phyloP scores from a whole-genome alignment of 805 yeast genomes.

The Starmerella geochares region DNA sequence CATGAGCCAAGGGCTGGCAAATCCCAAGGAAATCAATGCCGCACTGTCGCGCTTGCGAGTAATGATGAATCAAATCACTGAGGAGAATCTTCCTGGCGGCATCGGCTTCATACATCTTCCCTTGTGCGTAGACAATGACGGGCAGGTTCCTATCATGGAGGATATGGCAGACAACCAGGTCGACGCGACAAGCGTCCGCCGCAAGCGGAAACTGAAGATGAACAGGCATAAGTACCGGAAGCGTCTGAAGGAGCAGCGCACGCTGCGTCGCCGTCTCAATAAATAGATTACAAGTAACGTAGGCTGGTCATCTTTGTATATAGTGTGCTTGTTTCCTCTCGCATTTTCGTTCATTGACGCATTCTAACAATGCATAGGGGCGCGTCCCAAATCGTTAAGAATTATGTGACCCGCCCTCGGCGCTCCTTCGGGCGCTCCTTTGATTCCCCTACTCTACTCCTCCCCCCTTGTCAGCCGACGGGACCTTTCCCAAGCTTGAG shows the following conservation, averaged over 20 bases:
- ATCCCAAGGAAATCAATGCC: conserved; percentile 4
- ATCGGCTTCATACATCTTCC: conserved; percentile 15
- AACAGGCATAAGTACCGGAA: conserved; percentile 94
- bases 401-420: no score
- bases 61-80: conserved; percentile 7
- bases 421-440: no score
- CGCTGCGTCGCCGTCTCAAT: conserved; percentile 31
- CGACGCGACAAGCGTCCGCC: conserved; percentile 33
- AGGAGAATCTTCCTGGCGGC: conserved; percentile 14
- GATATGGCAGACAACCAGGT: conserved; percentile 19
- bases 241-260: conserved; percentile 86
- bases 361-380: no score
- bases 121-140: conserved; percentile 5
- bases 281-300: conserved; percentile 16
- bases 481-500: no score
- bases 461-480: no score
- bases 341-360: no score
- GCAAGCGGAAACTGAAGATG: conserved; percentile 80
- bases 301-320: not conserved
- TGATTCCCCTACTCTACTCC: no score
- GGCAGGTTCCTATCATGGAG: not conserved
- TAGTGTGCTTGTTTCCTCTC: no score
- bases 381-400: no score
- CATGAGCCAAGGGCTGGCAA: not conserved
- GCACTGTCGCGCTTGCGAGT: conserved; percentile 2